Percentiles rank a stretch among this genome's conserved stretches.
Evolutionary conservation across 768 basidiomycete species (phyloP).

Genomic region (Amanita fuliginea): DNA sequence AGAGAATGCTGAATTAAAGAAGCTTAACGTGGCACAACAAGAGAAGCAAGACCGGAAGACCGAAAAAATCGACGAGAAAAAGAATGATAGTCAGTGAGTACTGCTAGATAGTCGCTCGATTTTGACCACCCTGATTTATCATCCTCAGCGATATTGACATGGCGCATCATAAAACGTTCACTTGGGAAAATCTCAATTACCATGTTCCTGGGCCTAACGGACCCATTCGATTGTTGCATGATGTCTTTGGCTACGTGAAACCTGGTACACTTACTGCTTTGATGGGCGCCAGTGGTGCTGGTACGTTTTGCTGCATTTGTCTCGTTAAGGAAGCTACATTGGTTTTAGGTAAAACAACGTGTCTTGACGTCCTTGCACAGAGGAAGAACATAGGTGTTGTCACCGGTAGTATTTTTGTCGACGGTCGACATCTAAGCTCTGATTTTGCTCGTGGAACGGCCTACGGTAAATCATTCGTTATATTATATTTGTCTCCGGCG

Average conservation of each 20-base stretch:
- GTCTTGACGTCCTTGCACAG: slow-evolving; percentile 62
- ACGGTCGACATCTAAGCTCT: slow-evolving; percentile 48
- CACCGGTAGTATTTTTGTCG: slow-evolving; percentile 51
- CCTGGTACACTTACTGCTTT: slow-evolving; percentile 84
- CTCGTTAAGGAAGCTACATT: slow-evolving; percentile 1
- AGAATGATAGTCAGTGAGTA: slow-evolving; percentile 10
- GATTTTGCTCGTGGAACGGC: slow-evolving; percentile 58
- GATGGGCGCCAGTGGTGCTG: slow-evolving; percentile 80
- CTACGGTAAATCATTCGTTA: slow-evolving; percentile 40
- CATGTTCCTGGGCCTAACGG: slow-evolving; percentile 60
- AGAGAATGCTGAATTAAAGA: slow-evolving; percentile 42
- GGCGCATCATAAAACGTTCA: slow-evolving; percentile 48
- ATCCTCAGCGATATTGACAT: slow-evolving; percentile 9
- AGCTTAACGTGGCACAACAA: slow-evolving; percentile 39
- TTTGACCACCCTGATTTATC: neutral
- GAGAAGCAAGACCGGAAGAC: slow-evolving; percentile 36
- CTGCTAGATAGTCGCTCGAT: neutral
- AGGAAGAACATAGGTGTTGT: slow-evolving; percentile 64
- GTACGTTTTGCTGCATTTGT: slow-evolving; percentile 18
- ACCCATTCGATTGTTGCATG: slow-evolving; percentile 51
- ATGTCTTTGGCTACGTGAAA: slow-evolving; percentile 71
- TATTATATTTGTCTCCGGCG: slow-evolving; percentile 12
- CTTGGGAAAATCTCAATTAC: slow-evolving; percentile 76
- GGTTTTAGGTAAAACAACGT: slow-evolving; percentile 61
- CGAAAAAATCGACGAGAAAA: slow-evolving; percentile 19